A percentile compares a stretch with the other conserved stretches of the same genome.
These are phyloP conservation scores for Aureobasidium melanogenum DNA, from an alignment of 2,329 filamentous ascomycete species.

Conservation along the genomic window DNA sequence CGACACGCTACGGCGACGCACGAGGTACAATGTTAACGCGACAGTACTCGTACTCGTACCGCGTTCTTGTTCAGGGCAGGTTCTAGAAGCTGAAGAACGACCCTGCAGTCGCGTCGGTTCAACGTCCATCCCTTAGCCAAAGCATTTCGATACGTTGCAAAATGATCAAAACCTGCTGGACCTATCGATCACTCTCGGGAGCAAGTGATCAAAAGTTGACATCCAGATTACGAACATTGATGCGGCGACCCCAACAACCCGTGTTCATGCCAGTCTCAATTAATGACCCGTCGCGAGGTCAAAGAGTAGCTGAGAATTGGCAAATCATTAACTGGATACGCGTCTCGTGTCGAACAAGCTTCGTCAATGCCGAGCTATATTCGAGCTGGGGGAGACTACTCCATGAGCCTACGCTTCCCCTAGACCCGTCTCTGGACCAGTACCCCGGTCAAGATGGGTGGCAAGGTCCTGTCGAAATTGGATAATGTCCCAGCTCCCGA, in stretches of 20 bases:
- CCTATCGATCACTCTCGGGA: background rate
- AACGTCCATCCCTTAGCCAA: background rate
- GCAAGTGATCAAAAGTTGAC: background rate
- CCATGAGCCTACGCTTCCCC: background rate
- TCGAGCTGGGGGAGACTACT: background rate
- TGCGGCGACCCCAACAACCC: background rate
- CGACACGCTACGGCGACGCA: background rate
- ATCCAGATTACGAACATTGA: background rate
- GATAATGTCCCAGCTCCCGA: background rate
- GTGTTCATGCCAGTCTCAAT: background rate
- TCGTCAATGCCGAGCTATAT: background rate
- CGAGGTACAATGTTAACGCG: background rate
- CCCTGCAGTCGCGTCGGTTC: background rate
- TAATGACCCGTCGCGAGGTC: background rate
- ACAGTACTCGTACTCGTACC: background rate
- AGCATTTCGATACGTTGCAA: background rate
- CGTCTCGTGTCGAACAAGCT: background rate
- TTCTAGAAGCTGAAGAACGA: background rate
- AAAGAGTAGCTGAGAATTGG: background rate
- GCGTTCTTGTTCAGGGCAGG: background rate
- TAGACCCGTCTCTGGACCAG: background rate
- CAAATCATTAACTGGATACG: background rate
- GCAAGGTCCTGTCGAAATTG: slow-evolving; percentile 2
- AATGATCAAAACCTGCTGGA: background rate
- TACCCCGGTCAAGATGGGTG: background rate